Evolutionary conservation across 176 grass and related monocot species (phyloP).

Genomic region (Musa beccarii): DNA sequence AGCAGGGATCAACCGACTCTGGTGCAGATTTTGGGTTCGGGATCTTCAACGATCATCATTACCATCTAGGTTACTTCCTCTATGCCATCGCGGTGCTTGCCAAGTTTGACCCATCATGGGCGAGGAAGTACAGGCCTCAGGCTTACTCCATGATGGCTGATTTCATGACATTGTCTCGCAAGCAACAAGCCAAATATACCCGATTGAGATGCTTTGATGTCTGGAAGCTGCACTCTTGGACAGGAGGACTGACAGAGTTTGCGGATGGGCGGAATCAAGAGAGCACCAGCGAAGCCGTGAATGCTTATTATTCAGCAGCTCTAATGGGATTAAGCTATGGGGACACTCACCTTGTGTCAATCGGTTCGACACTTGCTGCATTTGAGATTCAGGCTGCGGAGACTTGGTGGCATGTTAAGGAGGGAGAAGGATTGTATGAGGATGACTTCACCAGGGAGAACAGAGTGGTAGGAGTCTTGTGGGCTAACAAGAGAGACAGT

Average conservation of each 20-base stretch:
- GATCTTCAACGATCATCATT: slow-evolving; percentile 92
- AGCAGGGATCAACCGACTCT: slow-evolving; percentile 42
- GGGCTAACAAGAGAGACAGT: slow-evolving; percentile 93
- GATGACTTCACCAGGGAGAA: slow-evolving; percentile 62
- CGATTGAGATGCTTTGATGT: slow-evolving; percentile 64
- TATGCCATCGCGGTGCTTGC: slow-evolving; percentile 86
- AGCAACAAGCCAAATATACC: slow-evolving; percentile 40
- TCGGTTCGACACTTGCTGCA: slow-evolving; percentile 50
- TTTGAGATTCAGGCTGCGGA: slow-evolving; percentile 70
- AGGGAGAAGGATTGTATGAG: slow-evolving; percentile 54
- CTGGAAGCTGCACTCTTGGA: slow-evolving; percentile 97
- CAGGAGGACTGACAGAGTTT: slow-evolving; percentile 73
- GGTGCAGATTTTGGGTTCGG: slow-evolving; percentile 87
- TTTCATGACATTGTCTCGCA: slow-evolving; percentile 76
- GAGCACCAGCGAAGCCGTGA: slow-evolving; percentile 86
- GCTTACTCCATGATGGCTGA: slow-evolving; percentile 73
- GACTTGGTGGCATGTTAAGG: slow-evolving; percentile 86
- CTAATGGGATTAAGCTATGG: slow-evolving; percentile 78
- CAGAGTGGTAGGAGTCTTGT: slow-evolving; percentile 53
- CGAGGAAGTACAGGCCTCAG: slow-evolving; percentile 72
- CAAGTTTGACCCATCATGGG: slow-evolving; percentile 76
- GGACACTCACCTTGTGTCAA: slow-evolving; percentile 47
- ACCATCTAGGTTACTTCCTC: slow-evolving; percentile 94
- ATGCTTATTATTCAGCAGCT: slow-evolving; percentile 68
- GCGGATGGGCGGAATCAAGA: slow-evolving; percentile 87